Evolutionary conservation across 2,329 filamentous ascomycete species (phyloP), one percentile per base, ranked within the genome.

Genomic region (Trichoderma asperellum): DNA sequence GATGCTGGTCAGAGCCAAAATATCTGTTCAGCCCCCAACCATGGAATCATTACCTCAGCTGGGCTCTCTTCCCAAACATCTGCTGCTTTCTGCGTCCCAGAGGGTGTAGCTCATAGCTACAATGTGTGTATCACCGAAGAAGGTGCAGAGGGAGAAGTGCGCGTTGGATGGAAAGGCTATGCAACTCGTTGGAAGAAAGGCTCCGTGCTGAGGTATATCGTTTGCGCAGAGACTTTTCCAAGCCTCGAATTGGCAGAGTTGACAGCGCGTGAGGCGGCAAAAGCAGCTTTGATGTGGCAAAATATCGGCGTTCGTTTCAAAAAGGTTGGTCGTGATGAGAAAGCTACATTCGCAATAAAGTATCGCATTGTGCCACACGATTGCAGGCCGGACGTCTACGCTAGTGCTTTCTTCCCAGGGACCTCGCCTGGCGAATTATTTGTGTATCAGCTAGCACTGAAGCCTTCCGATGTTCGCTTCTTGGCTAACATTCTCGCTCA

Each of bases 401-500:
- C 63, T 2, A n/a, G 14, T 2, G 43, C 63, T 35, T 66, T 66
- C 29, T 34, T 67, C 8, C 64, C 64, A 0, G 14, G 24, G 0
- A 6, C 1, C 7, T 24, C 1, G 5, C 35, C 34, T 2, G 35
- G 21, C 18, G 35, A 57, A 16, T 24, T 65, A 1, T 0, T 47
- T 37, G 35, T 65, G 0, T 43, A 7, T 12, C 1, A 34, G 4
- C 2, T 12, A 2, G 29, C 34, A 1, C 12, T 63, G n/a, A 5
- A 29, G 43, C 43, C 1, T 8, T 11, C n/a, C 7, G 5, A 16
- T 4, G 12, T 21, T 11, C 8, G 8, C 8, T 59, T 37, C 29
- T 16, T 67, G 1, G n/a, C 37, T 6, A 67, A 67, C n/a, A 53
- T 67, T 7, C 32, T 67, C 12, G 55, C 16, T 18, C 64, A 67